Percentiles rank a stretch among this genome's conserved stretches.
Evolutionary conservation across 225 moss, liverwort and hornwort species (phyloP).

Genomic region (Marchantia paleacea): DNA sequence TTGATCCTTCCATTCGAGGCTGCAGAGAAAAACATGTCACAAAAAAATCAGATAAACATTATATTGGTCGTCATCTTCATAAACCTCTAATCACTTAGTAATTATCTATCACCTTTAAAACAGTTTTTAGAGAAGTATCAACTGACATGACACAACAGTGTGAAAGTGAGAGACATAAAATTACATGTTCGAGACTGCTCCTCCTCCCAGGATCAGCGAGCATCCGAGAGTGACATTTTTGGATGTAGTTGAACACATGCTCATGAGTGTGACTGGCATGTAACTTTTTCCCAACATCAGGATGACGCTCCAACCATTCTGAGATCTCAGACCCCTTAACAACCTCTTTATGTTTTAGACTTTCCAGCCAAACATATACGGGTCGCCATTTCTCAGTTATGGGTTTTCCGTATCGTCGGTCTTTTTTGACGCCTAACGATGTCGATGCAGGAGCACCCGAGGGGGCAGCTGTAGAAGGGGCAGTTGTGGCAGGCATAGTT

Average conservation of each 20-base stretch:
- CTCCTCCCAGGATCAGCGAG: conserved; percentile 48
- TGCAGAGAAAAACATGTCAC: neutral
- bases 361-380: conserved; percentile 79
- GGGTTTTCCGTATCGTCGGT: conserved; percentile 62
- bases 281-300: conserved; percentile 59
- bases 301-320: conserved; percentile 72
- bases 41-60: neutral
- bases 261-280: conserved; percentile 66
- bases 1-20: conserved; percentile 14
- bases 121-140: neutral
- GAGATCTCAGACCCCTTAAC: conserved; percentile 67
- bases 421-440: conserved; percentile 14
- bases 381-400: conserved; percentile 92
- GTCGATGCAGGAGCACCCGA: conserved; percentile 1
- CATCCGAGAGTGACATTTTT: conserved; percentile 89
- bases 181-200: conserved; percentile 28
- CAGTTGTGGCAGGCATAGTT: neutral
- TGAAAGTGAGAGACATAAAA: neutral
- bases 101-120: too few species aligned
- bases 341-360: conserved; percentile 64
- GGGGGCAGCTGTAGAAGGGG: neutral
- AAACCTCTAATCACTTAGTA: too few species aligned
- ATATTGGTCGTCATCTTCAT: neutral
- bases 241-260: conserved; percentile 77
- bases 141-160: neutral